Conservation (phyloP, 768 basidiomycete species). For the Boletales sp. region DNA sequence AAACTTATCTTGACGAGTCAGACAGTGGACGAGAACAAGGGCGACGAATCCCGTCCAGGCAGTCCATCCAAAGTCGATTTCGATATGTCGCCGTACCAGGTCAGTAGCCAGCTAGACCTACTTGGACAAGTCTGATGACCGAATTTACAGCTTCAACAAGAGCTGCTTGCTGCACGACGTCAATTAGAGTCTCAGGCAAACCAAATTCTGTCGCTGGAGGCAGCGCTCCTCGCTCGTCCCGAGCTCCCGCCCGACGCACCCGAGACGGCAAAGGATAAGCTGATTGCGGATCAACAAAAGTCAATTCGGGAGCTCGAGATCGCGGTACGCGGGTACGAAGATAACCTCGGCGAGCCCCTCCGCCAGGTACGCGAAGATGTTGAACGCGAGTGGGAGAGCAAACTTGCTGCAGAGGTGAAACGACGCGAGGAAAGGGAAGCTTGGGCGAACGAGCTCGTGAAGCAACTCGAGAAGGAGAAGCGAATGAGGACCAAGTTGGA, state of each 20-base stretch:
- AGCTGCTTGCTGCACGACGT: constrained; percentile 72
- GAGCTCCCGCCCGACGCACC: constrained; percentile 61
- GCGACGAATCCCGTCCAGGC: constrained; percentile 68
- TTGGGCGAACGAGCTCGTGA: constrained; percentile 73
- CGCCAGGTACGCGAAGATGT: constrained; percentile 67
- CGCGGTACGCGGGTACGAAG: constrained; percentile 66
- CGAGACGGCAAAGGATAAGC: constrained; percentile 68
- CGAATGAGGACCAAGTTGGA: constrained; percentile 66
- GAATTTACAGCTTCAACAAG: constrained; percentile 69
- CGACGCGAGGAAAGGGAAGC: constrained; percentile 65
- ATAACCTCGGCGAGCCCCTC: constrained; percentile 66
- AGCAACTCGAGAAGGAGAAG: constrained; percentile 76
- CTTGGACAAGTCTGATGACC: background rate
- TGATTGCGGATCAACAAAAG: constrained; percentile 69
- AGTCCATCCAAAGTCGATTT: constrained; percentile 90
- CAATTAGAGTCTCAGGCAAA: constrained; percentile 78
- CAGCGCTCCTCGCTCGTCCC: constrained; percentile 68
- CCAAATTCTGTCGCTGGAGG: constrained; percentile 82
- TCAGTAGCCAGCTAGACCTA: constrained; percentile 22
- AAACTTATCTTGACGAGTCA: constrained; percentile 85
- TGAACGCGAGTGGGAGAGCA: constrained; percentile 66
- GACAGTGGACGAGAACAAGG: constrained; percentile 66
- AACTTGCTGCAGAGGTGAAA: constrained; percentile 54
- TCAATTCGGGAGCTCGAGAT: constrained; percentile 78
- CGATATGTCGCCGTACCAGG: constrained; percentile 84